Conservation (phyloP, 2,329 filamentous ascomycete species). For the Trichophyton rubrum region DNA sequence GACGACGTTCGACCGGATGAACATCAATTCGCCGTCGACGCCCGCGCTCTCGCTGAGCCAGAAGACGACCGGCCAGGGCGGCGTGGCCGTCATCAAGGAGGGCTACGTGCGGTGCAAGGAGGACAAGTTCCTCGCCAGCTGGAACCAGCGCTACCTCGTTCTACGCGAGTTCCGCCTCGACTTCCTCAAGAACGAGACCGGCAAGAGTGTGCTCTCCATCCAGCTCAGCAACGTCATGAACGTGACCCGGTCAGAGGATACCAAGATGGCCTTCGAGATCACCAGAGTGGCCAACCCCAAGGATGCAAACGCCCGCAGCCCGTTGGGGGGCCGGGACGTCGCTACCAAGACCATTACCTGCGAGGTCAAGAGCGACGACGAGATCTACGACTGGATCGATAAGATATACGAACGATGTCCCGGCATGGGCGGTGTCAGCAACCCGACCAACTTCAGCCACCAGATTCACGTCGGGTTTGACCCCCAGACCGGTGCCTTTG, state of each 20-base stretch:
- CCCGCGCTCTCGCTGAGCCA: conserved; percentile 52
- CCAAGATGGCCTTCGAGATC: conserved; percentile 88
- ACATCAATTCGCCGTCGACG: conserved; percentile 53
- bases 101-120: conserved; percentile 56
- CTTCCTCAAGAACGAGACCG: conserved; percentile 82
- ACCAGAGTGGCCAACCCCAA: conserved; percentile 52
- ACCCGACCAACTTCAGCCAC: conserved; percentile 96
- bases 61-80: conserved; percentile 48
- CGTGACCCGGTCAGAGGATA: conserved; percentile 80
- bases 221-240: conserved; percentile 77
- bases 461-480: conserved; percentile 97
- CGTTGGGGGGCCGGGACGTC: conserved; percentile 66
- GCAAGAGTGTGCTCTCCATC: conserved; percentile 77
- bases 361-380: conserved; percentile 87
- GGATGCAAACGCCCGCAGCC: conserved; percentile 52
- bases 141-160: conserved; percentile 84
- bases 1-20: conserved; percentile 58
- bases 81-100: conserved; percentile 61
- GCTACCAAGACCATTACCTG: conserved; percentile 76
- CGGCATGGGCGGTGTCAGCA: conserved; percentile 95
- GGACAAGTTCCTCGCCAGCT: conserved; percentile 64
- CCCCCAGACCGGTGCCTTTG: conserved; percentile 85
- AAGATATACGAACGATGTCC: conserved; percentile 94
- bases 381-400: conserved; percentile 98
- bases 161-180: conserved; percentile 86